Percentiles rank a stretch among this genome's conserved stretches.
These are phyloP conservation scores for Rhizomucor pusillus DNA, from an alignment of 371 early-diverging fungal species.

Conservation along the genomic window DNA sequence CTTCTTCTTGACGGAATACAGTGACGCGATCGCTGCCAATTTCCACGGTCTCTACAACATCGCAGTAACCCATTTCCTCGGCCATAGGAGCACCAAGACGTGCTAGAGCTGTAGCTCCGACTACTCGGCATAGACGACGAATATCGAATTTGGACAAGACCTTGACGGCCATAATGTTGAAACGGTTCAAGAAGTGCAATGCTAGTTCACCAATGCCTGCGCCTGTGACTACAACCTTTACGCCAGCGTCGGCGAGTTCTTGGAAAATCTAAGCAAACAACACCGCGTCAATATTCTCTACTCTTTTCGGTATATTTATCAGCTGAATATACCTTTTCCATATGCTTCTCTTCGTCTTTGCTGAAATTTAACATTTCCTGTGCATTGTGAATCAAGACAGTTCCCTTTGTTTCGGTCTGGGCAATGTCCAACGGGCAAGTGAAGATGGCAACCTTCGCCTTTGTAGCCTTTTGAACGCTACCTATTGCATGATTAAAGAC, in stretches of 20 bases:
- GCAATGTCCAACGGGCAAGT: slow-evolving; percentile 95
- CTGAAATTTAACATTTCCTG: slow-evolving; percentile 96
- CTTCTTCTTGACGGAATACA: slow-evolving; percentile 87
- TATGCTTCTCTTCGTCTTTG: slow-evolving; percentile 88
- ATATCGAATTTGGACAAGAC: slow-evolving; percentile 95
- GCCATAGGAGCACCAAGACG: slow-evolving; percentile 92
- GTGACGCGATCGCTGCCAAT: slow-evolving; percentile 97
- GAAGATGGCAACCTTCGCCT: slow-evolving; percentile 96
- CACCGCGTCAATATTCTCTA: not conserved
- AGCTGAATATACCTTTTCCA: slow-evolving; percentile 49
- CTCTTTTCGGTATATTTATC: too few species aligned
- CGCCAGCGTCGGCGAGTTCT: slow-evolving; percentile 89
- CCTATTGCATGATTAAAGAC: too few species aligned
- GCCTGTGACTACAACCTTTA: slow-evolving; percentile 93
- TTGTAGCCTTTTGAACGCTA: slow-evolving; percentile 60
- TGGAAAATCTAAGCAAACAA: slow-evolving; percentile 57
- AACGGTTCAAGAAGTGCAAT: slow-evolving; percentile 92
- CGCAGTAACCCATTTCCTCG: slow-evolving; percentile 98
- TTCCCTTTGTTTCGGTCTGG: slow-evolving; percentile 99
- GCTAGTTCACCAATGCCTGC: slow-evolving; percentile 91
- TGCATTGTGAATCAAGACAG: slow-evolving; percentile 96
- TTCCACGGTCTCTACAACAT: slow-evolving; percentile 92
- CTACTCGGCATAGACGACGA: slow-evolving; percentile 91
- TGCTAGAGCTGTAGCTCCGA: slow-evolving; percentile 91
- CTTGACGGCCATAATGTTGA: slow-evolving; percentile 87